Conservation (phyloP, 139 green algal genomes). For the Chlamydomonas schloesseri region DNA sequence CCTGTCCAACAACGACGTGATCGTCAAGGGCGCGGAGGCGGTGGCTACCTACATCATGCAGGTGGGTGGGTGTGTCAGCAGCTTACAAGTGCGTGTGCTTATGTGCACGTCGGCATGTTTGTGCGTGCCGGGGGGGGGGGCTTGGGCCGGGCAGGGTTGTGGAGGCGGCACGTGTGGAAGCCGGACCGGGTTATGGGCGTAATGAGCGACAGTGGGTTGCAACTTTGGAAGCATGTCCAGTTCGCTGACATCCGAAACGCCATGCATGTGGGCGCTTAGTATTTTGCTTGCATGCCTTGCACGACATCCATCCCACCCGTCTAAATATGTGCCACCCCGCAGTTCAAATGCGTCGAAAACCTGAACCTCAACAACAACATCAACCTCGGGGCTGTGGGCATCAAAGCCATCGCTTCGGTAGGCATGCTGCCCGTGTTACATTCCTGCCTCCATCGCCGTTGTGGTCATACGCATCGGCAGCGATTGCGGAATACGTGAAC, state of each 20-base stretch:
- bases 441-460: too few relatives aligned
- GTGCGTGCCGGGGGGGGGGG: too few relatives aligned
- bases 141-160: too few relatives aligned
- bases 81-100: background rate
- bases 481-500: too few relatives aligned
- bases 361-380: constrained; percentile 32
- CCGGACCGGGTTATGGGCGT: too few relatives aligned
- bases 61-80: background rate
- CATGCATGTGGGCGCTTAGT: too few relatives aligned
- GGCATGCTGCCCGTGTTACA: background rate
- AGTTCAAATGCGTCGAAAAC: constrained; percentile 30
- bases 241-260: too few relatives aligned
- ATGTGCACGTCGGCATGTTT: background rate
- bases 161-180: too few relatives aligned
- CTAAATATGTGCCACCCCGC: background rate
- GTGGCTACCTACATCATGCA: constrained; percentile 45
- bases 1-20: constrained; percentile 41
- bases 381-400: constrained; percentile 8
- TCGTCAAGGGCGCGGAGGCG: constrained; percentile 20
- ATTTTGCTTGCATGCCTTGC: too few relatives aligned
- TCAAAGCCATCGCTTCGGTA: constrained; percentile 42
- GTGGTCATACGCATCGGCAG: too few relatives aligned
- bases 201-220: too few relatives aligned
- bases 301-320: background rate
- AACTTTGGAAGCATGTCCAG: too few relatives aligned